A percentile compares a stretch with the other conserved stretches of the same genome.
Evolutionary conservation across 805 yeast species (phyloP).

Genomic region (Pichia manshurica): DNA sequence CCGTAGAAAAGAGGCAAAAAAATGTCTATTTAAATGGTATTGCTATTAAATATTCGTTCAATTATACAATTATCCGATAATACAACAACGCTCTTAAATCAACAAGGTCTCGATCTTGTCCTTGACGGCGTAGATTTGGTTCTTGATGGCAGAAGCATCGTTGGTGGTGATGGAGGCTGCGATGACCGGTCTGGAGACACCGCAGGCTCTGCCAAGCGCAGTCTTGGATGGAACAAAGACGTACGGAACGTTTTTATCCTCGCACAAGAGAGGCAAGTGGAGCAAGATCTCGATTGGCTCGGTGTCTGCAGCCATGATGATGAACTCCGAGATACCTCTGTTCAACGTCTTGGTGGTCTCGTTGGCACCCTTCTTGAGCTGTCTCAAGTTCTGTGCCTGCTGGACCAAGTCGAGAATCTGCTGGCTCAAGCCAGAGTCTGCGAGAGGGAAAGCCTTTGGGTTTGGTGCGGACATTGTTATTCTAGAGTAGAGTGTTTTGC

Average conservation of each 20-base stretch:
- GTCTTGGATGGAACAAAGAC: constrained; percentile 98
- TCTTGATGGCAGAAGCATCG: constrained; percentile 96
- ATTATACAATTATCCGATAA: too few relatives aligned
- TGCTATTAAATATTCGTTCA: too few relatives aligned
- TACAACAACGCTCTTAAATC: constrained; percentile 48
- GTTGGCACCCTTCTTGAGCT: constrained; percentile 98
- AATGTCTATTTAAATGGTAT: too few relatives aligned
- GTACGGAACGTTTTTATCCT: constrained; percentile 99
- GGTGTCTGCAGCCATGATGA: constrained; percentile 99
- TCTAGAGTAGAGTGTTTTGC: constrained; percentile 1
- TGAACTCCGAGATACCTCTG: constrained; percentile 99
- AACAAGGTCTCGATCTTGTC: constrained; percentile 98
- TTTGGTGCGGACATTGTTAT: constrained; percentile 73
- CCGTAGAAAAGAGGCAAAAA: too few relatives aligned
- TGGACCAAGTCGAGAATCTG: constrained; percentile 97
- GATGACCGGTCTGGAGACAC: constrained; percentile 98
- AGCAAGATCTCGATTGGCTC: constrained; percentile 98
- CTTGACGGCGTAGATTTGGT: constrained; percentile 94
- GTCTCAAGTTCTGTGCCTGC: constrained; percentile 97
- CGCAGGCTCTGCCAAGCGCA: constrained; percentile 99
- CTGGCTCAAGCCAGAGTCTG: constrained; percentile 92
- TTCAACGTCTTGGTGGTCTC: constrained; percentile 98
- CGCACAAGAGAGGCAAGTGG: constrained; percentile 96
- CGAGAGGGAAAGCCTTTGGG: constrained; percentile 98
- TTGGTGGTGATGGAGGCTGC: constrained; percentile 98